phyloP scores from a whole-genome alignment of 805 yeast genomes.

The Yarrowia sp. region DNA sequence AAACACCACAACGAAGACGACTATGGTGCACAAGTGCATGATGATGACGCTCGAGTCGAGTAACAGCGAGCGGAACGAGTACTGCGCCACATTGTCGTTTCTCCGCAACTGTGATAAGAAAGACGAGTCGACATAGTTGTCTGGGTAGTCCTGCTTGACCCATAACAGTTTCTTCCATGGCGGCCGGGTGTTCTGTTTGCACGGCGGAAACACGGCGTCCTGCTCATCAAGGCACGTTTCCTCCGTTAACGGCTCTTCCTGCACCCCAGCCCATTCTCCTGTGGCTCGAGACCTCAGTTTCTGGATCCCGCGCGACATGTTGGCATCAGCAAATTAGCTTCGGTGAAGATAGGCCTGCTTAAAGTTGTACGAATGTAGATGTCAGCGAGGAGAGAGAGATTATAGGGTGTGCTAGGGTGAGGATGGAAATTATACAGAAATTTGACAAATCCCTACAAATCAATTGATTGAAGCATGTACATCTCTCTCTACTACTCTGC shows the following conservation, averaged over 20 bases:
- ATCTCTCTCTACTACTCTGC: too few species aligned
- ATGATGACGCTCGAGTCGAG: constrained; percentile 74
- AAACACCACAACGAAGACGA: constrained; percentile 73
- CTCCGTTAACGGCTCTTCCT: constrained; percentile 20
- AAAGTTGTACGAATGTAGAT: background rate
- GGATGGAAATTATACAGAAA: background rate
- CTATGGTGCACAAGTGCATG: constrained; percentile 67
- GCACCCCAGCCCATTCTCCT: constrained; percentile 28
- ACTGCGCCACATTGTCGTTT: constrained; percentile 73
- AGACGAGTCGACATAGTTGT: constrained; percentile 83
- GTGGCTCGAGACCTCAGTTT: constrained; percentile 36
- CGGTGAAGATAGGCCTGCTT: constrained; percentile 2
- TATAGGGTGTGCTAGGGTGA: background rate
- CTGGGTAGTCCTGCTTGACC: constrained; percentile 85
- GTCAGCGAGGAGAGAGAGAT: background rate
- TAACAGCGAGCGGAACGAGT: constrained; percentile 68
- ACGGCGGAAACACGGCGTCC: constrained; percentile 15
- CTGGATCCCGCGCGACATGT: constrained; percentile 34
- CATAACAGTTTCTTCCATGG: constrained; percentile 89
- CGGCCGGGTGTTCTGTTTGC: constrained; percentile 13
- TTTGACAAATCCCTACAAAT: too few species aligned
- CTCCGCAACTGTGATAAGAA: constrained; percentile 82
- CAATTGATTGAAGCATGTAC: too few species aligned
- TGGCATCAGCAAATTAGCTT: constrained; percentile 16
- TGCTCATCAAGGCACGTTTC: constrained; percentile 2